A percentile compares a stretch with the other conserved stretches of the same genome.
These are phyloP conservation scores for Bondarzewia mesenterica DNA, from an alignment of 1,284 basidiomycete species.

Conservation along the genomic window DNA sequence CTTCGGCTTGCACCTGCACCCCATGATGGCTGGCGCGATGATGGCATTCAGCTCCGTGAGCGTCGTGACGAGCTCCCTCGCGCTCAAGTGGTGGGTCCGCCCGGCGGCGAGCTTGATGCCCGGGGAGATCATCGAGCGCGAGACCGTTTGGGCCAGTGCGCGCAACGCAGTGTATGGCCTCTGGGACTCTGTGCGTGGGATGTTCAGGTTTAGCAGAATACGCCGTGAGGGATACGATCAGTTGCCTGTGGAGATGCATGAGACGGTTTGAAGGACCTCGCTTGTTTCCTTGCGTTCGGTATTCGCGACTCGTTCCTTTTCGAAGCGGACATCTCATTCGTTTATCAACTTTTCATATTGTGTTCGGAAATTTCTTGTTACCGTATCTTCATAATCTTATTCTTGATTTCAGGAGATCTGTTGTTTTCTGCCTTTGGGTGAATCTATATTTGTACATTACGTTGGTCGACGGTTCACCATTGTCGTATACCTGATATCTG, in stretches of 20 bases:
- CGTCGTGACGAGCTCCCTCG: constrained; percentile 86
- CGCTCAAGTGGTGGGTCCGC: constrained; percentile 80
- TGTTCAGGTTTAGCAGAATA: constrained; percentile 32
- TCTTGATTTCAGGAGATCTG: no score
- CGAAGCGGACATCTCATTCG: background rate
- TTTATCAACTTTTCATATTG: background rate
- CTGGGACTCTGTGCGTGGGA: constrained; percentile 35
- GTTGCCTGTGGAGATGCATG: constrained; percentile 61
- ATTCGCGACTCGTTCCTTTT: background rate
- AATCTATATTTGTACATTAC: no score
- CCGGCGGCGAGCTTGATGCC: constrained; percentile 66
- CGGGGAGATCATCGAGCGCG: constrained; percentile 36
- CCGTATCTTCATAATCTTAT: no score
- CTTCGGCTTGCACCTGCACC: constrained; percentile 87
- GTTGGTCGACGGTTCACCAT: no score
- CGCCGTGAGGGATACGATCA: constrained; percentile 51
- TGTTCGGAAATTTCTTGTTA: no score
- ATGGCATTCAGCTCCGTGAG: constrained; percentile 98
- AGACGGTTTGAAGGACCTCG: constrained; percentile 20
- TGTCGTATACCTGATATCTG: no score
- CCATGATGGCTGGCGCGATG: constrained; percentile 95
- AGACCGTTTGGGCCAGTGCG: constrained; percentile 37
- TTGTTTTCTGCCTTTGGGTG: no score
- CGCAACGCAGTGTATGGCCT: constrained; percentile 27
- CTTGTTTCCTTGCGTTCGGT: background rate